Evolutionary conservation across 208 protist genomes (phyloP), one percentile per base, ranked within the genome.

Genomic region (Trypanosomatidae sp.): DNA sequence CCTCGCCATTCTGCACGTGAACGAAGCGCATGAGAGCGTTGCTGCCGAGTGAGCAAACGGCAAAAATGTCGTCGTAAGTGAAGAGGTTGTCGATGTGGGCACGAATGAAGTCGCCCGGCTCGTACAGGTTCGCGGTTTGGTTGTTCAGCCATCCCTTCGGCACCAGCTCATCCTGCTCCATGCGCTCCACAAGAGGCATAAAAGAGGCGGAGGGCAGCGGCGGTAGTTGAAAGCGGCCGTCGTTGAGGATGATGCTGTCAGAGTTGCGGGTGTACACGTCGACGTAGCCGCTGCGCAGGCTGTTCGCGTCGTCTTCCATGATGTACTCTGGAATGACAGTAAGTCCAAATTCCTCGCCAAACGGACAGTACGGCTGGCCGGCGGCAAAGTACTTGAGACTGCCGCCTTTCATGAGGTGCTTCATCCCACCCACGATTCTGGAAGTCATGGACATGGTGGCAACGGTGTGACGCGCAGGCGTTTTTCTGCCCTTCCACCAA

Each of bases 11-110:
- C 76, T 97, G 92, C 47, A 95, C 87, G 67, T 97, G 92, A 49
- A 97, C 92, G 69, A 97, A 90, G 53, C 89, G 85, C 76, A 94
- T 70, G 49, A 95, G 73, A 25, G 87, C 86, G 64, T 95, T 95
- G 69, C 80, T 82, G 64, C 92, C 92, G 19, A 97, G 75, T 8
- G 89, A 95, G 66, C 89, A 79, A 55, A 95, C 84, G 7, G 88
- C 92, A 67, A 97, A 95, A 60, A 95, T 97, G 66, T 97, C 92
- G 71, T 97, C 90, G 77, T 97, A 97, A 3, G 94, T 84, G 65
- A 97, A 97, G 25, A 97, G 82, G 73, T 97, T 97, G 82, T 97
- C 92, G 52, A 97, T 85, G 80, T 97, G 92, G 39, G 92, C 92
- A 25, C 92, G 84, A 71, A 97, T 95, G 71, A 97, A 97, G 69